Evolutionary conservation across 2,329 filamentous ascomycete genomes (phyloP).

Genomic region (Arthroderma uncinatum): DNA sequence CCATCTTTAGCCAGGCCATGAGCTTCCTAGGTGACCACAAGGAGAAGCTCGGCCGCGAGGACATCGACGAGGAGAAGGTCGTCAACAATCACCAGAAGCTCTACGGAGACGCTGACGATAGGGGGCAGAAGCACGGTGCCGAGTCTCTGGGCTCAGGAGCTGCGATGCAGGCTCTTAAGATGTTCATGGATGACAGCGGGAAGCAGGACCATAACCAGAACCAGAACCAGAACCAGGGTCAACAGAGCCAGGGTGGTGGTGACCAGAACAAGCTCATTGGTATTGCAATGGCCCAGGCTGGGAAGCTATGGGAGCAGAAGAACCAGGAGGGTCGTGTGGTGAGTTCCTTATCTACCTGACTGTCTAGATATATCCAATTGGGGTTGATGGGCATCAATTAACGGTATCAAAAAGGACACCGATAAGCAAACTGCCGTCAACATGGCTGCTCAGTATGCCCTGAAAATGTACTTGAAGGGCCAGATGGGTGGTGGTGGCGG

Average conservation of each 20-base stretch:
- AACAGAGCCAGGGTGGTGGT: conserved; percentile 25
- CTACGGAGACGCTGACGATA: conserved; percentile 49
- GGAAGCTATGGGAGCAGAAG: conserved; percentile 61
- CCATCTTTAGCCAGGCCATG: conserved; percentile 47
- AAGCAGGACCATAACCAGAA: conserved; percentile 22
- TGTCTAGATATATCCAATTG: not conserved
- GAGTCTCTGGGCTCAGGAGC: conserved; percentile 34
- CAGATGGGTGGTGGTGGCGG: conserved; percentile 46
- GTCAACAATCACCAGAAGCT: conserved; percentile 64
- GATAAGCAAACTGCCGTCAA: conserved; percentile 73
- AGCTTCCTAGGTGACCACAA: conserved; percentile 46
- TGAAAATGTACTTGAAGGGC: conserved; percentile 85
- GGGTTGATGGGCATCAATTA: conserved; percentile 15
- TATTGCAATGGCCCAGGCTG: conserved; percentile 77
- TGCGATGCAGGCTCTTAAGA: conserved; percentile 55
- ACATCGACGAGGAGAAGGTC: conserved; percentile 54
- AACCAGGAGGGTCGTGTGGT: conserved; percentile 44
- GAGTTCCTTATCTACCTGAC: conserved; percentile 6
- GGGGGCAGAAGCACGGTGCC: conserved; percentile 39
- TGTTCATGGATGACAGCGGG: conserved; percentile 51
- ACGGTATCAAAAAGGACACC: conserved; percentile 34
- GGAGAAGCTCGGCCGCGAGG: conserved; percentile 37
- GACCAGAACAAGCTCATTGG: conserved; percentile 72
- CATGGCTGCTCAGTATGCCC: conserved; percentile 69
- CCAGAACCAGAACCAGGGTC: conserved; percentile 16